phyloP scores from a whole-genome alignment of 163 green algal species.

The Chlorella variabilis region DNA sequence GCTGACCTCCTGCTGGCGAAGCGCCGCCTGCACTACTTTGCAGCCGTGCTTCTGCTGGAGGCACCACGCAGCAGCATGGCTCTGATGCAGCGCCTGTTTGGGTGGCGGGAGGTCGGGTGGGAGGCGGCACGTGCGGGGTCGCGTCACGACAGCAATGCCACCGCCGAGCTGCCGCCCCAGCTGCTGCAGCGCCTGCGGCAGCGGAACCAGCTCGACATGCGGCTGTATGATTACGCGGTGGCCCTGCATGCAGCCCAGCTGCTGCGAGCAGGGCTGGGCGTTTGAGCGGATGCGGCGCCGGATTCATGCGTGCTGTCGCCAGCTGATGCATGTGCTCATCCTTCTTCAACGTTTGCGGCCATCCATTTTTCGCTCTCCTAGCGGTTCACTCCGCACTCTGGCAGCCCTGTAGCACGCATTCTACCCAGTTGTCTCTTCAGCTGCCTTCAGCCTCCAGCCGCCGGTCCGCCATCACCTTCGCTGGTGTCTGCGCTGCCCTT shows the following conservation, averaged over 20 bases:
- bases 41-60: slow-evolving; percentile 36
- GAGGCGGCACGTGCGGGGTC: slow-evolving; percentile 21
- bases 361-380: too few relatives aligned
- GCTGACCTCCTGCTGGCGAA: slow-evolving; percentile 25
- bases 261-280: background rate
- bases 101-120: slow-evolving; percentile 25
- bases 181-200: background rate
- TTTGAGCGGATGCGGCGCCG: background rate
- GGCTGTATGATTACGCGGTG: slow-evolving; percentile 34
- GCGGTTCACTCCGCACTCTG: too few relatives aligned
- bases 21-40: slow-evolving; percentile 31
- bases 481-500: too few relatives aligned
- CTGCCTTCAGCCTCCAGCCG: too few relatives aligned
- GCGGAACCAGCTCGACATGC: slow-evolving; percentile 13
- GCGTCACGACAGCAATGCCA: background rate
- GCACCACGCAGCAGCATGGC: background rate
- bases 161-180: background rate
- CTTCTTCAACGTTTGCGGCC: too few relatives aligned
- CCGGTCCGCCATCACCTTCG: too few relatives aligned
- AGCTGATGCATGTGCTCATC: too few relatives aligned
- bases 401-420: too few relatives aligned
- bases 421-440: too few relatives aligned
- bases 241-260: slow-evolving; percentile 7
- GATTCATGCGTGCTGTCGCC: background rate
- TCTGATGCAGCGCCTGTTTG: slow-evolving; percentile 26